These are phyloP conservation scores for Centaurea solstitialis DNA, from an alignment of 129 eudicot species.

Conservation along the genomic window DNA sequence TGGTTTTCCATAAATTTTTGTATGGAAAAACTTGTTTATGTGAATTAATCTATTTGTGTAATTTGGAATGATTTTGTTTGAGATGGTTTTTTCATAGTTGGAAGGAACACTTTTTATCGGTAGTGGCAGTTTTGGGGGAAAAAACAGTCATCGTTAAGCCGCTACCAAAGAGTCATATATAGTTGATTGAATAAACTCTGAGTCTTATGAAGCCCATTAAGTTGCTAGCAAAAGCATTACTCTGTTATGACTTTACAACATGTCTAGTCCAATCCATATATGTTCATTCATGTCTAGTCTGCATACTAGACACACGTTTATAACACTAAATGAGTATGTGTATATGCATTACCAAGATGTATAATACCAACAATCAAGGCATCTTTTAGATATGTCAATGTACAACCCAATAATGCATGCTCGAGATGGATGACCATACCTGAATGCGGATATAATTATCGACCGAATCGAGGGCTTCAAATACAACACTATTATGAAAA, in stretches of 20 bases:
- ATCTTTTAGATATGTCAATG: background rate
- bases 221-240: background rate
- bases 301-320: background rate
- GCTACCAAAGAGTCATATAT: too few relatives aligned
- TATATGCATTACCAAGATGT: background rate
- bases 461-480: slow-evolving; percentile 35
- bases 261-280: background rate
- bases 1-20: background rate
- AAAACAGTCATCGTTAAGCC: too few relatives aligned
- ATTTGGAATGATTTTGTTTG: too few relatives aligned
- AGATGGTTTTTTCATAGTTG: too few relatives aligned
- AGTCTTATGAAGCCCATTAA: background rate
- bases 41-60: too few relatives aligned
- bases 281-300: background rate
- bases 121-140: background rate
- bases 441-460: slow-evolving; percentile 61
- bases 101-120: too few relatives aligned
- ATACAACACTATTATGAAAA: slow-evolving; percentile 44
- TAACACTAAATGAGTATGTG: background rate
- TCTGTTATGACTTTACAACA: background rate
- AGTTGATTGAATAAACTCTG: too few relatives aligned
- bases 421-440: slow-evolving; percentile 21
- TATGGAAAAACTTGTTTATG: too few relatives aligned
- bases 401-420: background rate
- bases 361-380: background rate